phyloP scores from a whole-genome alignment of 441 rosid species.

The Raphanus hybrid region DNA sequence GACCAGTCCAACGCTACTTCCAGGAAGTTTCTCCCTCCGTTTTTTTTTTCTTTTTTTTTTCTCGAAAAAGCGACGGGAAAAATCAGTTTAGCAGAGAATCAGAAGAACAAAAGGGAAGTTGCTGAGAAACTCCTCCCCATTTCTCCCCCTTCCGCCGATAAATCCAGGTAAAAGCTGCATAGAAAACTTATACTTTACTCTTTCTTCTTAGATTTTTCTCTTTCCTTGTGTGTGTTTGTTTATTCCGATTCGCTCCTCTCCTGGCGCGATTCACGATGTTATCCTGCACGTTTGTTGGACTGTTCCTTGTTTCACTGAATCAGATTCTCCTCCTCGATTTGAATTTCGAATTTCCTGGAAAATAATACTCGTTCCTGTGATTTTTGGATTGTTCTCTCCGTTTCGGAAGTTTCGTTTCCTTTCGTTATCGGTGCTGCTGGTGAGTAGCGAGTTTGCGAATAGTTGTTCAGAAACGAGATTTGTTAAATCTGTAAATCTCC shows the following conservation, averaged over 20 bases:
- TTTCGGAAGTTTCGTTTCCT: neutral
- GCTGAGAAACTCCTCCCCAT: slow-evolving; percentile 6
- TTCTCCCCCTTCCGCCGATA: neutral
- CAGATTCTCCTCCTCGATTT: slow-evolving; percentile 32
- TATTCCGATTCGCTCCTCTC: slow-evolving; percentile 29
- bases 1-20: slow-evolving; percentile 6
- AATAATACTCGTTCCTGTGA: neutral
- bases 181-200: neutral
- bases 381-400: slow-evolving; percentile 10
- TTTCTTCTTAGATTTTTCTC: slow-evolving; percentile 19
- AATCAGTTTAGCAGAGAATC: neutral
- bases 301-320: slow-evolving; percentile 9
- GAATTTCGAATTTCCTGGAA: slow-evolving; percentile 32
- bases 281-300: slow-evolving; percentile 33
- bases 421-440: neutral
- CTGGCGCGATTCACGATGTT: slow-evolving; percentile 37
- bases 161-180: slow-evolving; percentile 9
- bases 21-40: neutral
- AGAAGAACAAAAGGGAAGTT: neutral
- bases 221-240: slow-evolving; percentile 30
- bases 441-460: neutral
- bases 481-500: neutral
- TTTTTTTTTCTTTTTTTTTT: neutral
- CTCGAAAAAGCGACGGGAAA: neutral
- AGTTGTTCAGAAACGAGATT: neutral